These are phyloP conservation scores for Sophora flavescens DNA, from an alignment of 306 rosid species.

Conservation along the genomic window DNA sequence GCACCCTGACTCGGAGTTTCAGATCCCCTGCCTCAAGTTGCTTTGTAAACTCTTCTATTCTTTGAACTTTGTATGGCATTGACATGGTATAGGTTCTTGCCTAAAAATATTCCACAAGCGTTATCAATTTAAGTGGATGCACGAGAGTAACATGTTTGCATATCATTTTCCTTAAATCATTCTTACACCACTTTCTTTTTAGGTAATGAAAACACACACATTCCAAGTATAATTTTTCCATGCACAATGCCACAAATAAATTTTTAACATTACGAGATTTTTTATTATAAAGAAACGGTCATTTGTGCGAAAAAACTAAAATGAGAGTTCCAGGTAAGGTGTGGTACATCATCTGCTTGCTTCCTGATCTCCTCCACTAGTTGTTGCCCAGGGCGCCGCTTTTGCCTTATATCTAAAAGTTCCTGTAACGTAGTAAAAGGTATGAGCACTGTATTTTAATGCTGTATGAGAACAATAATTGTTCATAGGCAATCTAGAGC, in stretches of 20 bases:
- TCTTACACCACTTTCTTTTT: no score
- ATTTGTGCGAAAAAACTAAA: slow-evolving; percentile 38
- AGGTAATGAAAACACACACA: no score
- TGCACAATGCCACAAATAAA: slow-evolving; percentile 13
- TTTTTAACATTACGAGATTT: slow-evolving; percentile 23
- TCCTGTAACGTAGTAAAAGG: slow-evolving; percentile 60
- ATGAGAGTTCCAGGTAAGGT: slow-evolving; percentile 29
- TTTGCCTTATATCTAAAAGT: slow-evolving; percentile 83
- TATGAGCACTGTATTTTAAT: slow-evolving; percentile 31
- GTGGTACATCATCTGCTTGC: slow-evolving; percentile 83
- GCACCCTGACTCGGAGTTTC: slow-evolving; percentile 94
- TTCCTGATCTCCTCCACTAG: slow-evolving; percentile 84
- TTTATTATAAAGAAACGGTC: background rate
- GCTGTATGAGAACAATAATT: background rate
- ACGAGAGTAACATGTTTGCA: background rate
- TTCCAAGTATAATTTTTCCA: no score
- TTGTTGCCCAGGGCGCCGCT: slow-evolving; percentile 63
- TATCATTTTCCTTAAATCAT: no score
- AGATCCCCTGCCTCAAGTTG: slow-evolving; percentile 89
- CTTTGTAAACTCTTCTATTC: slow-evolving; percentile 86
- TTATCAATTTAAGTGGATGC: slow-evolving; percentile 19
- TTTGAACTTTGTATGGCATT: slow-evolving; percentile 97
- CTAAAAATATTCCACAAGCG: slow-evolving; percentile 51
- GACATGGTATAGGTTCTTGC: slow-evolving; percentile 85
- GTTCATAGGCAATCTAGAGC: slow-evolving; percentile 32